A percentile compares a stretch with the other conserved stretches of the same genome.
phyloP scores from a whole-genome alignment of 192 early-diverging fungal species.

The Umbelopsis ramanniana region DNA sequence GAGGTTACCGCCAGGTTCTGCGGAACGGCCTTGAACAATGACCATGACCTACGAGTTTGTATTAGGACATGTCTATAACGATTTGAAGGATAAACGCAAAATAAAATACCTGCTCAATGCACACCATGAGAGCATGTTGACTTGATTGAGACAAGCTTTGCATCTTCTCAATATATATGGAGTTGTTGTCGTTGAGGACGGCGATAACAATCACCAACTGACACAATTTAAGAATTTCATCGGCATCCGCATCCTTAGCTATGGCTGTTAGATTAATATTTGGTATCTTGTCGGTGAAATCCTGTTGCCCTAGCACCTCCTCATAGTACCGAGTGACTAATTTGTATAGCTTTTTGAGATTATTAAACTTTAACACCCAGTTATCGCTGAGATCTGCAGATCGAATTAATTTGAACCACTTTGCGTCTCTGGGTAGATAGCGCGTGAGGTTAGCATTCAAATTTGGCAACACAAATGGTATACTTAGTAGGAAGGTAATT shows the following conservation, averaged over 20 bases:
- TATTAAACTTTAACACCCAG: slow-evolving; percentile 96
- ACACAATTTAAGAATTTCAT: slow-evolving; percentile 81
- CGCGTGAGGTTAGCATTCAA: background rate
- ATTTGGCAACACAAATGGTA: background rate
- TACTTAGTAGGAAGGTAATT: slow-evolving; percentile 31
- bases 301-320: slow-evolving; percentile 76
- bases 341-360: slow-evolving; percentile 89
- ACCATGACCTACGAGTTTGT: background rate
- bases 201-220: slow-evolving; percentile 87
- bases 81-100: background rate
- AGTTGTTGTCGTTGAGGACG: slow-evolving; percentile 89
- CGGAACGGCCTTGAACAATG: slow-evolving; percentile 16
- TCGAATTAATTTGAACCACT: slow-evolving; percentile 87
- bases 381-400: slow-evolving; percentile 77
- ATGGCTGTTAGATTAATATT: slow-evolving; percentile 81
- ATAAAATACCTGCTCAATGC: slow-evolving; percentile 78
- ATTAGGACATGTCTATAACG: background rate
- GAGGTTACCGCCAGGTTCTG: slow-evolving; percentile 7
- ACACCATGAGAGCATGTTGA: slow-evolving; percentile 91
- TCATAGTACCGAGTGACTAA: slow-evolving; percentile 87
- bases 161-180: slow-evolving; percentile 86
- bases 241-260: slow-evolving; percentile 75
- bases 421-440: slow-evolving; percentile 67
- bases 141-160: slow-evolving; percentile 71
- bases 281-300: slow-evolving; percentile 59